Conservation (phyloP, 2,329 filamentous ascomycete genomes). For the Sordariomycetes sp. region DNA sequence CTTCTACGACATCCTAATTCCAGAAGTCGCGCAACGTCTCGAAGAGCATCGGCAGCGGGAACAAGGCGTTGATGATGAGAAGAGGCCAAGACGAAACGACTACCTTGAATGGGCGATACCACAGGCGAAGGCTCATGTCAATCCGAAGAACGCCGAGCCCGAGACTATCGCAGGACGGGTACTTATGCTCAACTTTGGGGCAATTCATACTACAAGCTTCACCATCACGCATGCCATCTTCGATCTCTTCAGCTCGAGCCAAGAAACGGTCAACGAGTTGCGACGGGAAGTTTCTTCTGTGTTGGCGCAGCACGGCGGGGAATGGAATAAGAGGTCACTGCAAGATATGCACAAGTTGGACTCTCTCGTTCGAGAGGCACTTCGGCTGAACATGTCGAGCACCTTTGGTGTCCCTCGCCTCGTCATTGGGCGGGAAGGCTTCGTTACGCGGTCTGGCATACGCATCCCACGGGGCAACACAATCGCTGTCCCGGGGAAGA, state of each 20-base stretch:
- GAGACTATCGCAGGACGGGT: slow-evolving; percentile 1
- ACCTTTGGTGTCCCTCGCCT: neutral
- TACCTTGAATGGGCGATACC: too few species aligned
- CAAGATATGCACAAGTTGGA: neutral
- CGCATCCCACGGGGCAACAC: neutral
- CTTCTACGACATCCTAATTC: too few species aligned
- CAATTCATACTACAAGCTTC: slow-evolving; percentile 4
- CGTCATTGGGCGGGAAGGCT: neutral
- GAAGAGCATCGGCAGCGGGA: too few species aligned
- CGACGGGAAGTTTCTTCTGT: slow-evolving; percentile 6
- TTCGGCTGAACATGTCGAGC: neutral
- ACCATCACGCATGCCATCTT: slow-evolving; percentile 1
- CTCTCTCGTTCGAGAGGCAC: neutral
- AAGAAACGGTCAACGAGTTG: slow-evolving; percentile 2
- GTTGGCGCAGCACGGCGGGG: neutral
- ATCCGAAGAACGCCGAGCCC: neutral
- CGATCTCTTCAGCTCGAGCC: slow-evolving; percentile 5
- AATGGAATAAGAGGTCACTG: neutral
- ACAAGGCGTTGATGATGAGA: too few species aligned
- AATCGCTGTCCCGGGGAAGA: neutral
- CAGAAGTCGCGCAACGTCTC: too few species aligned
- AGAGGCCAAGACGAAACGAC: too few species aligned
- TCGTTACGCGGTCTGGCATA: neutral
- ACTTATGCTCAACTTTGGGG: slow-evolving; percentile 2
- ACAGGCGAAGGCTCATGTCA: slow-evolving; percentile 4